Base-by-base conservation (phyloP, 2,329 filamentous ascomycete species). In the Exophiala sideris region DNA sequence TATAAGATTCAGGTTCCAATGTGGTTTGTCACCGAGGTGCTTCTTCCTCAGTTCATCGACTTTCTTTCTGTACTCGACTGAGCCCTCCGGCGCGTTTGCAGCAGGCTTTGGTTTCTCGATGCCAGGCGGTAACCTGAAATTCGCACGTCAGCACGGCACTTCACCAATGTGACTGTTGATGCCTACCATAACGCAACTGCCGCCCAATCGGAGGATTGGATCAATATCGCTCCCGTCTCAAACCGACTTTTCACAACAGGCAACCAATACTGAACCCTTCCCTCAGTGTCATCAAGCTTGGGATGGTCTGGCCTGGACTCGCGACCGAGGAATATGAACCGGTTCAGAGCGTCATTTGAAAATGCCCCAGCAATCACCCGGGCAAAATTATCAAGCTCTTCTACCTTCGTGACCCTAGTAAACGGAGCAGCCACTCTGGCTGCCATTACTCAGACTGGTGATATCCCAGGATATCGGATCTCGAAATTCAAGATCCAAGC, bases 1-100 rank as follows among this genome's bases (percentile, higher is more conserved):
- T 16, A 59, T 54, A 5, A 59, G 48, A 39, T 59, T 57, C 34
- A 59, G 50, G 45, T 57, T 54, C 57, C 57, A 59, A 33, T 57
- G 35, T 21, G 32, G 20, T 29, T 41, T 34, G 34, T 56, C 49
- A 33, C 56, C 52, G 20, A 59, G 11, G 39, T 53, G 40, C 18
- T 56, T 56, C 41, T 50, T 39, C 33, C 53, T 59, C 18, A 53
- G 12, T 3, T 40, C 44, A 20, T 56, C 48, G 50, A 56, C 48
- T 12, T 56, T 59, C 16, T 16, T 35, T 9, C 29, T 29, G 14
- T 59, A 59, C 34, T 59, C 56, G 2, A 36, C 38, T 2, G 42
- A 46, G 5, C 52, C 56, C 38, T 50, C 46, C 9, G 52, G 42
- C 5, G 45, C 12, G 1, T 33, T 42, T 14, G 32, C 24, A 8